phyloP scores from a whole-genome alignment of 1,284 basidiomycete genomes.

The Chiua sp. region DNA sequence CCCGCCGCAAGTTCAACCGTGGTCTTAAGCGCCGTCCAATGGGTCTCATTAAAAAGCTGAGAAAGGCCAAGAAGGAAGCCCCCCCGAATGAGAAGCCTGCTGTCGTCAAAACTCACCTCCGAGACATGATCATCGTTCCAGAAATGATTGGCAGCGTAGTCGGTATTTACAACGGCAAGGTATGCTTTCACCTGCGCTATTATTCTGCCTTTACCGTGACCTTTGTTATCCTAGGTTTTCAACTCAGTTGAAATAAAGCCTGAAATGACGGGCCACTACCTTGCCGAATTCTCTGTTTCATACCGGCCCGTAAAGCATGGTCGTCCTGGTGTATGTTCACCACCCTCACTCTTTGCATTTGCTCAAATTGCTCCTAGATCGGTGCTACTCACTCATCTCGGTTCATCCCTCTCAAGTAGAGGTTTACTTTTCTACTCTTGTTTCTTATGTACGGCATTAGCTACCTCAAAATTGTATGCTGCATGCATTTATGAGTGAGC shows the following conservation, averaged over 20 bases:
- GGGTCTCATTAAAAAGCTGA: conserved; percentile 99
- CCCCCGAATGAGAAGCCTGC: conserved; percentile 98
- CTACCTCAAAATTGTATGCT: conserved; percentile 35
- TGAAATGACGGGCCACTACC: conserved; percentile 99
- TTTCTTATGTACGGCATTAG: conserved; percentile 23
- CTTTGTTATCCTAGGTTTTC: conserved; percentile 68
- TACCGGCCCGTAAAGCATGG: conserved; percentile 99
- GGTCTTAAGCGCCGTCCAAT: conserved; percentile 98
- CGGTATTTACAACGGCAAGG: conserved; percentile 98
- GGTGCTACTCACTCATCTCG: conserved; percentile 85
- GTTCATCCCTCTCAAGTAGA: conserved; percentile 67
- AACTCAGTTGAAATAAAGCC: conserved; percentile 99
- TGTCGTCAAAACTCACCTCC: conserved; percentile 98
- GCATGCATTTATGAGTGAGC: conserved; percentile 21
- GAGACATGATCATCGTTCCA: conserved; percentile 99
- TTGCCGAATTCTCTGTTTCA: conserved; percentile 93
- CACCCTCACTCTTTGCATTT: conserved; percentile 1
- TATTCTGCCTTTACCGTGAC: conserved; percentile 4
- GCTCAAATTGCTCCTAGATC: conserved; percentile 53
- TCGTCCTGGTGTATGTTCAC: conserved; percentile 83
- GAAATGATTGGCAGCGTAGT: conserved; percentile 99
- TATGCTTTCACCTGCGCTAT: conserved; percentile 39
- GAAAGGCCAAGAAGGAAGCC: conserved; percentile 99
- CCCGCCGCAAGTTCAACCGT: conserved; percentile 98
- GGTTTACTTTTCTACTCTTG: conserved; percentile 3